These are phyloP conservation scores for Apiotrichum sp. DNA, from an alignment of 1,284 basidiomycete genomes.

Conservation along the genomic window DNA sequence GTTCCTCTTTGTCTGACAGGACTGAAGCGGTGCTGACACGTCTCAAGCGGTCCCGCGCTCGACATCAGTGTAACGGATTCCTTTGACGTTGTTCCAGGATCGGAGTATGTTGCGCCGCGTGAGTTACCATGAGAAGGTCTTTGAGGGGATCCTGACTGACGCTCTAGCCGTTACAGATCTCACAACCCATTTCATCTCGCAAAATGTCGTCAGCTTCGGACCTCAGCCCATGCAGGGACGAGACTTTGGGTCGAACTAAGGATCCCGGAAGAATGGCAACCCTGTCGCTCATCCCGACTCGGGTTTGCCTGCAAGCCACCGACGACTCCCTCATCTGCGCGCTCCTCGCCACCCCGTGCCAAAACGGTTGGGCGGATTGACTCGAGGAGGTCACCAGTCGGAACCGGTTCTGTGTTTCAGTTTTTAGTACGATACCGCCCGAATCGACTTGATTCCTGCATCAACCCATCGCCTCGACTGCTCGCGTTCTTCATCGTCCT, in stretches of 20 bases:
- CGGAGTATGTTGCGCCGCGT: constrained; percentile 73
- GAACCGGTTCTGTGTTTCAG: too few relatives aligned
- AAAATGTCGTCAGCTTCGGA: constrained; percentile 20
- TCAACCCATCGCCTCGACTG: too few relatives aligned
- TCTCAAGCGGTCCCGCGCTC: constrained; percentile 46
- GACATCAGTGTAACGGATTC: constrained; percentile 60
- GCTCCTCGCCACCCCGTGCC: too few relatives aligned
- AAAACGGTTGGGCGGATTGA: too few relatives aligned
- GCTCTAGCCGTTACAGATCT: constrained; percentile 31
- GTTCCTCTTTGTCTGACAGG: constrained; percentile 31
- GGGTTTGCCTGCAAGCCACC: too few relatives aligned
- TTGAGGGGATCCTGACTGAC: neutral
- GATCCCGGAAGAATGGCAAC: neutral
- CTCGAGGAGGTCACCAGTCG: too few relatives aligned
- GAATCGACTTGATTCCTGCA: too few relatives aligned
- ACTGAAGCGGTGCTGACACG: neutral
- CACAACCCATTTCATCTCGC: constrained; percentile 36
- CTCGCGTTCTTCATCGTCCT: too few relatives aligned
- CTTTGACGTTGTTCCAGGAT: constrained; percentile 68
- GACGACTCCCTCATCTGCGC: too few relatives aligned
- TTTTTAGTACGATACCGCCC: too few relatives aligned
- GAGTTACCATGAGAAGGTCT: constrained; percentile 39
- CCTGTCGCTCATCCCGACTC: too few relatives aligned
- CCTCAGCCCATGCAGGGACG: neutral
- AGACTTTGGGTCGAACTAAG: neutral